Base-by-base conservation (phyloP, 306 rosid species). In the Vicia villosa region DNA sequence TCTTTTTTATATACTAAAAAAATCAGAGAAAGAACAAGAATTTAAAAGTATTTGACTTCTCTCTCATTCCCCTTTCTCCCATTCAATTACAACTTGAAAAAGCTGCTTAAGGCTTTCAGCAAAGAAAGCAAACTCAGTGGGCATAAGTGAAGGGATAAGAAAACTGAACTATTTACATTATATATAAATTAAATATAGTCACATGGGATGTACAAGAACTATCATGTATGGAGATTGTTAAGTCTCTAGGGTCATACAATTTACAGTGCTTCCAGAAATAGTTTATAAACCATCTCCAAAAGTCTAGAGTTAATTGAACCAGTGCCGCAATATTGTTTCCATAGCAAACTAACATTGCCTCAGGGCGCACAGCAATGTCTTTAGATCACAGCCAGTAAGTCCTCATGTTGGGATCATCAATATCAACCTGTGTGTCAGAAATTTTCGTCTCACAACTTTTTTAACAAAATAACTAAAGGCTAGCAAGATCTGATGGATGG, bases 301-400 rank as follows among this genome's bases (percentile, higher is more conserved):
- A 73, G 75, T 69, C 66, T 24, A 61, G 20, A 61, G 92, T 80
- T 75, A 80, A 87, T 77, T 47, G 77, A 78, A 51, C 74, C 67
- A 69, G 75, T 74, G 63, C 65, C 34, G 42, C 79, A 77, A 63
- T 69, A 17, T 66, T n/a, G 24, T 51, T 58, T 55, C 57, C 45
- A 38, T 32, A 11, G 26, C 10, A 8, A 63, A 28, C 19, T 63
- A 65, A 60, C 49, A 49, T 22, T 61, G 56, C 62, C 56, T 6
- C 20, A 24, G 17, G 50, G 15, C 0, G 41, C 57, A 68, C 9
- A 17, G 40, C 55, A 56, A 74, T 47, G 54, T 51, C 57, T 45
- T 69, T 16, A 46, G 63, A 77, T 80, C 80, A 83, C 54, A 82
- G 81, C 92, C 89, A 87, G 74, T 76, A 77, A 61, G 92, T 84